These are phyloP conservation scores for Xylaria venustula DNA, from an alignment of 495 filamentous ascomycete species.

Conservation along the genomic window DNA sequence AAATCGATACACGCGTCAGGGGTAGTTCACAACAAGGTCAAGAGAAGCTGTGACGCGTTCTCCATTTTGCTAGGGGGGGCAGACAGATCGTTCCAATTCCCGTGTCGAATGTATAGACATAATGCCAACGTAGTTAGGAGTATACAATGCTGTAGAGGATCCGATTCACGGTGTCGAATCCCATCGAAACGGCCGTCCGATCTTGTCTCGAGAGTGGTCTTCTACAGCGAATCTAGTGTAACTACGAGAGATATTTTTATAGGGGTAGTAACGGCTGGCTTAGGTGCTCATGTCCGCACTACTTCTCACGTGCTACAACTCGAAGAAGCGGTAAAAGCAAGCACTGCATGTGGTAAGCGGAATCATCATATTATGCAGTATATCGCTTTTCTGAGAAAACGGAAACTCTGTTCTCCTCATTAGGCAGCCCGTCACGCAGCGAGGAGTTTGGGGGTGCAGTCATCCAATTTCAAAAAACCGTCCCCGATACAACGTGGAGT, in stretches of 20 bases:
- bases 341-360: background rate
- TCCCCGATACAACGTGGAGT: background rate
- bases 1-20: too few relatives aligned
- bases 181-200: background rate
- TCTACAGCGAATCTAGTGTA: background rate
- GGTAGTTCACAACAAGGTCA: too few relatives aligned
- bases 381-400: background rate
- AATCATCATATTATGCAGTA: background rate
- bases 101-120: too few relatives aligned
- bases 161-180: background rate
- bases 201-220: background rate
- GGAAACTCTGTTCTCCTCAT: background rate
- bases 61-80: too few relatives aligned
- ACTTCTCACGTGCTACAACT: background rate
- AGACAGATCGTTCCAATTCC: too few relatives aligned
- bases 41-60: too few relatives aligned
- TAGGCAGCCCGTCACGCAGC: background rate
- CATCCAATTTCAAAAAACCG: background rate
- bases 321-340: background rate
- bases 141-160: background rate
- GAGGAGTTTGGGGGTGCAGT: background rate
- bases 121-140: background rate
- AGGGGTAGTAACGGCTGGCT: background rate
- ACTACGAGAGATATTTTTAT: background rate
- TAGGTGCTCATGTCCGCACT: background rate